phyloP scores from a whole-genome alignment of 352 stramenopile species.

The Globisporangium rhizosaccharum region DNA sequence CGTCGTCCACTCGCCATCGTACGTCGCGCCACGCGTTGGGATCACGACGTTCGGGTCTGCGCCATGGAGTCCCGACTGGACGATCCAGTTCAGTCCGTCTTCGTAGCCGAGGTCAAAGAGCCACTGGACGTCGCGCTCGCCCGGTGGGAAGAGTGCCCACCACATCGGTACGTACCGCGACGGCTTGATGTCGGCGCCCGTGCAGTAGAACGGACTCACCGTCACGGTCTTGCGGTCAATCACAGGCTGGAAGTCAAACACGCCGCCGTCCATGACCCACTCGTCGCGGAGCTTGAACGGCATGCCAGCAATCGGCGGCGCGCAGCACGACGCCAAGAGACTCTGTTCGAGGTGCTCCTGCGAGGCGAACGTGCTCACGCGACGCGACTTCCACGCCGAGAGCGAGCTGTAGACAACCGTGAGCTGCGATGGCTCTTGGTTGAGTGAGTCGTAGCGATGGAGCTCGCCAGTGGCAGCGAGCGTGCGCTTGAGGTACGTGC shows the following conservation, averaged over 20 bases:
- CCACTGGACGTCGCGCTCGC: conserved; percentile 68
- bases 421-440: conserved; percentile 29
- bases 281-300: conserved; percentile 78
- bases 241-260: conserved; percentile 81
- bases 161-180: conserved; percentile 88
- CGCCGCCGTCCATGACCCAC: conserved; percentile 84
- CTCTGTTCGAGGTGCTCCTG: conserved; percentile 52
- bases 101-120: conserved; percentile 84
- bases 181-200: conserved; percentile 84
- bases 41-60: conserved; percentile 34
- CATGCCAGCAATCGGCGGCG: conserved; percentile 70
- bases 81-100: conserved; percentile 67
- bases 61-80: conserved; percentile 30
- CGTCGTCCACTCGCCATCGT: conserved; percentile 57
- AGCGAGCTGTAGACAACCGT: conserved; percentile 75
- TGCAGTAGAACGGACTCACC: conserved; percentile 85
- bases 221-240: conserved; percentile 70
- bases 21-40: conserved; percentile 46
- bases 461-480: conserved; percentile 31
- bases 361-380: conserved; percentile 62
- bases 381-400: conserved; percentile 59
- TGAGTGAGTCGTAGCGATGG: conserved; percentile 46
- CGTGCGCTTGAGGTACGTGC: conserved; percentile 56
- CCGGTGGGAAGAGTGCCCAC: conserved; percentile 75
- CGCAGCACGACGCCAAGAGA: conserved; percentile 79